These are phyloP conservation scores for Senna tora DNA, from an alignment of 306 rosid species.

Conservation along the genomic window DNA sequence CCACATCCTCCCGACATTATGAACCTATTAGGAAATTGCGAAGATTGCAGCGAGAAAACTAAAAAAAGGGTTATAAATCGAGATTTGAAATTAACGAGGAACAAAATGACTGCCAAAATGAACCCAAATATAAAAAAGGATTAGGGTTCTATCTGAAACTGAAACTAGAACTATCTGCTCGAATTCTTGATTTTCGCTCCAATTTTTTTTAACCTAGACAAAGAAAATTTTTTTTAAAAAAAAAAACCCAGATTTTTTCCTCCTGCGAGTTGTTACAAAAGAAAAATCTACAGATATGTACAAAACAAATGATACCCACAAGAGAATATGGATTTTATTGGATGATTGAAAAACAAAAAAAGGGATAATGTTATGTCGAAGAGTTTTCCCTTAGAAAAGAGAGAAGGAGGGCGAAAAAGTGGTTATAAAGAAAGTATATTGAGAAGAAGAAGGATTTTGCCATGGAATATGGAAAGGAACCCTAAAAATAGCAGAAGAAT, in stretches of 20 bases:
- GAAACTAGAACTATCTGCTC: not conserved
- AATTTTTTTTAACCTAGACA: not conserved
- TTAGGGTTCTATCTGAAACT: not conserved
- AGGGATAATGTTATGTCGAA: not conserved
- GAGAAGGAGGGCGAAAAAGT: too few species aligned
- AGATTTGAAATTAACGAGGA: too few species aligned
- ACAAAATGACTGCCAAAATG: not conserved
- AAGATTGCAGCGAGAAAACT: not conserved
- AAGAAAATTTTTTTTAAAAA: not conserved
- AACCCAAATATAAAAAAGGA: not conserved
- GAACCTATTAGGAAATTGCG: not conserved
- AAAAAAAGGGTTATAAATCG: not conserved
- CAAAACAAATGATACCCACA: not conserved
- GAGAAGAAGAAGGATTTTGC: not conserved
- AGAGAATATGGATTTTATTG: not conserved
- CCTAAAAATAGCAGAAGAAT: not conserved
- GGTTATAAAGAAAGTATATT: not conserved
- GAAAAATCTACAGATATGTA: not conserved
- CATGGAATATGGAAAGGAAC: not conserved
- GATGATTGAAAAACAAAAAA: not conserved
- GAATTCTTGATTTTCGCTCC: not conserved
- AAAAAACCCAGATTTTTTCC: not conserved
- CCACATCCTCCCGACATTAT: conserved; percentile 45
- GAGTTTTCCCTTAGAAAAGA: not conserved
- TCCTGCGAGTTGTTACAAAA: not conserved